These are phyloP conservation scores for Lasiodiplodia sp. DNA, from an alignment of 2,329 filamentous ascomycete genomes.

Conservation along the genomic window DNA sequence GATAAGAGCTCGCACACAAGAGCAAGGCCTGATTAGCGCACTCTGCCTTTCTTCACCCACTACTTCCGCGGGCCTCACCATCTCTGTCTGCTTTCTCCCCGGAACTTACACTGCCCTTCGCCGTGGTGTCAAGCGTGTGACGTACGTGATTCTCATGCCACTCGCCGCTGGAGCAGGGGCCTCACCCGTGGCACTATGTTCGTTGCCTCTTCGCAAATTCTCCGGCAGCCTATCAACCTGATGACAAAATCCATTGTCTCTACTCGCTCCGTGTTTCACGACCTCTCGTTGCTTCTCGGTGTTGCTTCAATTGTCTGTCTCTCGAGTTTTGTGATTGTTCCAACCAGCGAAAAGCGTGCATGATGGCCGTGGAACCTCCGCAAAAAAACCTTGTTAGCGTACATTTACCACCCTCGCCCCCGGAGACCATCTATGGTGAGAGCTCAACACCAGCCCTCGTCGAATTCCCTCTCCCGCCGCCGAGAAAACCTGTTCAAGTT, in stretches of 20 bases:
- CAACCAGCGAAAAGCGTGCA: neutral
- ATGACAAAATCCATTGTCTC: constrained; percentile 25
- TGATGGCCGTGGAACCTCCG: constrained; percentile 32
- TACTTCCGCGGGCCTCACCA: constrained; percentile 16
- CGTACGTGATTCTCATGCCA: constrained; percentile 28
- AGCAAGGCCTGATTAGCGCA: neutral
- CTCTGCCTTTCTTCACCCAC: constrained; percentile 16
- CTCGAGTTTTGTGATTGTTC: neutral
- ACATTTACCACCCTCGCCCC: constrained; percentile 46
- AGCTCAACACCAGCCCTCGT: constrained; percentile 57
- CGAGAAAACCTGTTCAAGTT: constrained; percentile 66
- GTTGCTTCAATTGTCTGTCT: neutral
- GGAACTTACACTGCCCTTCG: neutral
- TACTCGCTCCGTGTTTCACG: neutral
- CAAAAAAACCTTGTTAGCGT: constrained; percentile 36
- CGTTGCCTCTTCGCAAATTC: constrained; percentile 14
- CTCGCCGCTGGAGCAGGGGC: constrained; percentile 14
- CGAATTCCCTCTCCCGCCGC: constrained; percentile 73
- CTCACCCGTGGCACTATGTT: constrained; percentile 5
- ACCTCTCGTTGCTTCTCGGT: neutral
- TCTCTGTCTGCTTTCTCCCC: constrained; percentile 20
- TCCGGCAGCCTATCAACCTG: constrained; percentile 27
- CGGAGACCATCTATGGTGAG: constrained; percentile 46
- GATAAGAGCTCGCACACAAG: constrained; percentile 3
- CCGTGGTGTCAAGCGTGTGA: constrained; percentile 34